These are phyloP conservation scores for Plantago elongata DNA, from an alignment of 257 asterid species.

Conservation along the genomic window DNA sequence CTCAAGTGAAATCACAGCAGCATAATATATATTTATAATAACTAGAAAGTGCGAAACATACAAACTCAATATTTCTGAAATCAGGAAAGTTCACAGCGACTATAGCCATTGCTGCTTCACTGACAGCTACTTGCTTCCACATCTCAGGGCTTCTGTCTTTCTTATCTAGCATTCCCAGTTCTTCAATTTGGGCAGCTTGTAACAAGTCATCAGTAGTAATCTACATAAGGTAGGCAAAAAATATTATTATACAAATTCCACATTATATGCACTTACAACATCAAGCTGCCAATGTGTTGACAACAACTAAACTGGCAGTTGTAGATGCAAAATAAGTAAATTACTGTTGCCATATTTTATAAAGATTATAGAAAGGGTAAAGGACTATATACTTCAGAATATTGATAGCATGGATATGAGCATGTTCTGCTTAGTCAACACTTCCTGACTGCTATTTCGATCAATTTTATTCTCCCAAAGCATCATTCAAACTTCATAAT, in stretches of 20 bases:
- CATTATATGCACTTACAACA: constrained; percentile 6
- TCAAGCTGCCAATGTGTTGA: background rate
- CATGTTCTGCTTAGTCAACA: too few relatives aligned
- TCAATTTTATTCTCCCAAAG: too few relatives aligned
- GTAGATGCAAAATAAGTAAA: too few relatives aligned
- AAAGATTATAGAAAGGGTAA: too few relatives aligned
- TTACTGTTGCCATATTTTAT: too few relatives aligned
- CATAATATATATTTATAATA: constrained; percentile 9
- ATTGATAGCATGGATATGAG: too few relatives aligned
- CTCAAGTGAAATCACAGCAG: too few relatives aligned
- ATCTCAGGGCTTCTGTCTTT: constrained; percentile 84
- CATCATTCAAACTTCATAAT: too few relatives aligned
- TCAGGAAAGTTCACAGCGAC: constrained; percentile 92
- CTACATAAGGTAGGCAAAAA: constrained; percentile 33
- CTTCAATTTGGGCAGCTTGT: constrained; percentile 99
- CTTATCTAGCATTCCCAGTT: constrained; percentile 79
- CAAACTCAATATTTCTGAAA: constrained; percentile 78
- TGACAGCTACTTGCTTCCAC: constrained; percentile 94
- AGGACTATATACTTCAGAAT: too few relatives aligned
- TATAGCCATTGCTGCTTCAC: constrained; percentile 89
- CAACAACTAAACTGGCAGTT: background rate
- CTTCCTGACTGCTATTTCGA: too few relatives aligned
- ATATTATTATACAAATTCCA: constrained; percentile 3
- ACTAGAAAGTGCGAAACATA: constrained; percentile 33
- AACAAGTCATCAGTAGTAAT: constrained; percentile 92